Conservation (phyloP, 768 basidiomycete species). For the Lactifluus hygrophoroides region DNA sequence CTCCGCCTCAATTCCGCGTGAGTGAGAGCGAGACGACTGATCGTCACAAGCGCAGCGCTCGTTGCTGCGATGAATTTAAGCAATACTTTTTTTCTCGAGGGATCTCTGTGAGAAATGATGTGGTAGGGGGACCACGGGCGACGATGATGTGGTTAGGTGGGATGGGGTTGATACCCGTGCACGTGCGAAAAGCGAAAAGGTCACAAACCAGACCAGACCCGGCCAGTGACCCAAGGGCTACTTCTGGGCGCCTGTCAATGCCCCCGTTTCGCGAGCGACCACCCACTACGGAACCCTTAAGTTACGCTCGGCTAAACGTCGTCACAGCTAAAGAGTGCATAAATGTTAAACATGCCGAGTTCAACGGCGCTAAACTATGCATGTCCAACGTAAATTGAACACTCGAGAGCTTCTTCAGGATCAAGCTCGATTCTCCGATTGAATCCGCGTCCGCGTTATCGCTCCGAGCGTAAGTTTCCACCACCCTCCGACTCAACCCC, state of each 20-base stretch:
- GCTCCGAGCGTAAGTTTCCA: not conserved
- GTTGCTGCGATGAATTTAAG: not conserved
- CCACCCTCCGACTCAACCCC: not conserved
- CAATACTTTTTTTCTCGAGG: not conserved
- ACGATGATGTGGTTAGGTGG: constrained; percentile 19
- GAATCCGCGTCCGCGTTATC: not conserved
- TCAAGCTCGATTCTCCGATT: constrained; percentile 13
- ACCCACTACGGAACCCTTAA: not conserved
- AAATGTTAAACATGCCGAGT: not conserved
- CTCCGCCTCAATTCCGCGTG: constrained; percentile 20
- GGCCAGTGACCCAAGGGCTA: not conserved
- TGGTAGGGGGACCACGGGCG: not conserved
- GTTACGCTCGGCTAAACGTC: not conserved
- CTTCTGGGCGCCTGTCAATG: not conserved
- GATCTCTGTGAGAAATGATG: not conserved
- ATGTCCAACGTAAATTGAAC: not conserved
- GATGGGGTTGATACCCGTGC: constrained; percentile 16
- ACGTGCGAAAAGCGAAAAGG: constrained; percentile 20
- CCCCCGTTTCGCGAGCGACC: not conserved
- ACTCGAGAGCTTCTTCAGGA: not conserved
- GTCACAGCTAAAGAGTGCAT: not conserved
- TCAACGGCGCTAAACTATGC: not conserved
- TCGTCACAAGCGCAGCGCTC: not conserved
- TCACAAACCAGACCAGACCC: not conserved
- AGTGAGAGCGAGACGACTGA: not conserved